phyloP scores from a whole-genome alignment of 1,284 basidiomycete genomes.

The Athelia psychrophila region DNA sequence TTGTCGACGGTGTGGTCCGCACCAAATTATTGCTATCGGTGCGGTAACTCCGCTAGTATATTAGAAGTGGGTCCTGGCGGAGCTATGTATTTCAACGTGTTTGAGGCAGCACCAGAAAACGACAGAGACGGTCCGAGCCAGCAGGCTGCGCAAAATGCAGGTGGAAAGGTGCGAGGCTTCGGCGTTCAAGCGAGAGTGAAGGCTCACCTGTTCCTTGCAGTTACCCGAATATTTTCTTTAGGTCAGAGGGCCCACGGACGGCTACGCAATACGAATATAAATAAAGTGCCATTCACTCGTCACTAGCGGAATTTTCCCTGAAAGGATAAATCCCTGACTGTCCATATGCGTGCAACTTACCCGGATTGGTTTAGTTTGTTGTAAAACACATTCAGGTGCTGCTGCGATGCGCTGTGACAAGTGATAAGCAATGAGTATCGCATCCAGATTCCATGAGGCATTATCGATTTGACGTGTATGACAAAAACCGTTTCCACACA shows the following conservation, averaged over 20 bases:
- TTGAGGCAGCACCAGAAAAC: conserved; percentile 98
- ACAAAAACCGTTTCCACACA: no score
- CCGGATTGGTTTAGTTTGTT: no score
- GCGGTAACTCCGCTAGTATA: conserved; percentile 96
- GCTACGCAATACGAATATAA: no score
- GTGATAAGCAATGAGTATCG: no score
- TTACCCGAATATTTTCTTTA: conserved; percentile 73
- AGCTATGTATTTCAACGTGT: conserved; percentile 94
- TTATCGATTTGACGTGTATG: no score
- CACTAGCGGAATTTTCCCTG: no score
- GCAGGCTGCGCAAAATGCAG: conserved; percentile 65
- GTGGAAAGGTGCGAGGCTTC: conserved; percentile 64
- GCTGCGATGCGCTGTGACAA: no score
- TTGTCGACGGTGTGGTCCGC: conserved; percentile 98
- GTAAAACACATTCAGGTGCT: no score
- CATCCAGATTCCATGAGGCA: no score
- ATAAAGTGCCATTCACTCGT: no score
- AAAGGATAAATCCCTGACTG: no score
- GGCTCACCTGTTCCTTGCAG: conserved; percentile 28
- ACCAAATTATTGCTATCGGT: conserved; percentile 98
- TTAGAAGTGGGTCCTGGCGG: conserved; percentile 94
- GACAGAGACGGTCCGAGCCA: conserved; percentile 81
- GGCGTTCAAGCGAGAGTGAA: background rate
- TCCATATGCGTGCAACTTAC: no score
- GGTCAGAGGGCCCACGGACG: conserved; percentile 4